Conservation (phyloP, 345 rosid species). For the Mallotus nudiflorus region DNA sequence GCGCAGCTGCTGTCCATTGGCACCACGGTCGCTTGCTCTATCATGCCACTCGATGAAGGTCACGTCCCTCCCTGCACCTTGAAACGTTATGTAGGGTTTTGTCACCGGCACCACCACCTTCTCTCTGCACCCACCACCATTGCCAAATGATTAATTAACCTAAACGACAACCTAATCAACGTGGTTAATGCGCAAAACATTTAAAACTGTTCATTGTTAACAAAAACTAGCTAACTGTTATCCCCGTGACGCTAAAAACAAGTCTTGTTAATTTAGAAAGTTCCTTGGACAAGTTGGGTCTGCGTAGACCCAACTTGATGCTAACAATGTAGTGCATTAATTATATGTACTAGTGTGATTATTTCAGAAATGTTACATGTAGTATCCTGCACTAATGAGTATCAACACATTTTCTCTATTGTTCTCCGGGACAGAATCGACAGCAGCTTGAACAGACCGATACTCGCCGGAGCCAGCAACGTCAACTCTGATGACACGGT, state of each 20-base stretch:
- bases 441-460: slow-evolving; percentile 80
- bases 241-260: slow-evolving; percentile 18
- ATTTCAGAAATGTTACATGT: slow-evolving; percentile 44
- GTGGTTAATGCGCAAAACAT: not conserved
- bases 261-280: not conserved
- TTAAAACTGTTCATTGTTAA: not conserved
- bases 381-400: slow-evolving; percentile 67
- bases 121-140: slow-evolving; percentile 51
- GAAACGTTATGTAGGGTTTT: slow-evolving; percentile 81
- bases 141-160: not conserved
- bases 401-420: slow-evolving; percentile 61
- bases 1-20: slow-evolving; percentile 81
- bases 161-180: too few relatives aligned
- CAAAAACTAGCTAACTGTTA: not conserved
- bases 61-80: slow-evolving; percentile 80
- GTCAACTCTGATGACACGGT: slow-evolving; percentile 67
- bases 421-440: slow-evolving; percentile 64
- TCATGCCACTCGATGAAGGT: slow-evolving; percentile 97
- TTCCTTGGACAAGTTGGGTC: slow-evolving; percentile 2
- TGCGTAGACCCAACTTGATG: not conserved
- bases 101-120: slow-evolving; percentile 84
- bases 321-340: too few relatives aligned
- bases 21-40: slow-evolving; percentile 81
- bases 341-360: too few relatives aligned
- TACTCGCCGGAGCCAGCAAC: slow-evolving; percentile 58